These are phyloP conservation scores for Phialophora chinensis DNA, from an alignment of 2,329 filamentous ascomycete genomes.

Conservation along the genomic window DNA sequence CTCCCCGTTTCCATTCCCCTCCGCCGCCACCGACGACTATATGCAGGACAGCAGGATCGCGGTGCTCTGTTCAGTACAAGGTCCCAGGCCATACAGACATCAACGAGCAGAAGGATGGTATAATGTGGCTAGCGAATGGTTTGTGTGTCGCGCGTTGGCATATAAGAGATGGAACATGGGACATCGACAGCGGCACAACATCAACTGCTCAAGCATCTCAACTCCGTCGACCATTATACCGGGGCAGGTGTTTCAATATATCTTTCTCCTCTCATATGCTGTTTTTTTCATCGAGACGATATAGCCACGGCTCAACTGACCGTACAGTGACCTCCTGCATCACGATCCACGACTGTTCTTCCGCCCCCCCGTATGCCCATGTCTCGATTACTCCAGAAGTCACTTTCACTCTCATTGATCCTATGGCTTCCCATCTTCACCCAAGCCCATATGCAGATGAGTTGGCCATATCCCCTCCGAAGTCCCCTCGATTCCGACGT, in stretches of 20 bases:
- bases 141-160: neutral
- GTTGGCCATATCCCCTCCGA: constrained; percentile 59
- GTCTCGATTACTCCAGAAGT: constrained; percentile 13
- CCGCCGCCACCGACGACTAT: neutral
- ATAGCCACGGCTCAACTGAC: neutral
- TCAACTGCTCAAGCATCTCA: neutral
- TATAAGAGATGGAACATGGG: neutral
- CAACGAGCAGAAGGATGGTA: neutral
- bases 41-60: neutral
- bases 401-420: constrained; percentile 26
- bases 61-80: neutral
- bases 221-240: neutral
- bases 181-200: neutral
- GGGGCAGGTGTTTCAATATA: neutral
- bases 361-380: constrained; percentile 15
- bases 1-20: neutral
- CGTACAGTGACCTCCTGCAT: neutral
- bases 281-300: neutral
- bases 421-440: constrained; percentile 33
- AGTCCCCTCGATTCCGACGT: constrained; percentile 57
- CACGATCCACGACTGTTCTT: neutral
- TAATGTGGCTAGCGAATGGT: neutral
- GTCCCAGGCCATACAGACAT: neutral
- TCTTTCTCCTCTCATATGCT: neutral
- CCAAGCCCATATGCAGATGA: constrained; percentile 61